A percentile compares a stretch with the other conserved stretches of the same genome.
These are phyloP conservation scores for Flaveria linearis DNA, from an alignment of 129 eudicot species.

Conservation along the genomic window DNA sequence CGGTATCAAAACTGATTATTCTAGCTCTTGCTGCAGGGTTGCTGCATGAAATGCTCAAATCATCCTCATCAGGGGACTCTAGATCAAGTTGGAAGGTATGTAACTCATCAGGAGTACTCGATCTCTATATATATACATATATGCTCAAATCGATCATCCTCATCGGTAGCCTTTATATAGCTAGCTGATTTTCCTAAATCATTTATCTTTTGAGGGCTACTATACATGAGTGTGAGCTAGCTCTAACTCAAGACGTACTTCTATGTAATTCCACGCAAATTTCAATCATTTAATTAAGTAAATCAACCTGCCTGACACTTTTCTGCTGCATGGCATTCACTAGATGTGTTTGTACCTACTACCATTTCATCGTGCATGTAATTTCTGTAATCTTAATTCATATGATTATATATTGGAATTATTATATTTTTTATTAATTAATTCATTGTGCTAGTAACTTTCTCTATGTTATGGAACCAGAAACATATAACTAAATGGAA, in stretches of 20 bases:
- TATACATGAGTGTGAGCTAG: too few relatives aligned
- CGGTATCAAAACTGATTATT: too few relatives aligned
- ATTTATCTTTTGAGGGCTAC: neutral
- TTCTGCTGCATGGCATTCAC: neutral
- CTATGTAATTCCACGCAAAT: neutral
- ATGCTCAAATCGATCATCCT: neutral
- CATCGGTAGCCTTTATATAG: neutral
- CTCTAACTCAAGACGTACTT: neutral
- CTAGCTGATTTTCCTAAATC: neutral
- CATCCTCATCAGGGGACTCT: slow-evolving; percentile 61
- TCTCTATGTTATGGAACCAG: neutral
- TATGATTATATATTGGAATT: neutral
- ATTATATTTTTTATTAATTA: neutral
- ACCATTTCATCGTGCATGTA: too few relatives aligned
- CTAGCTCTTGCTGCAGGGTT: slow-evolving; percentile 43
- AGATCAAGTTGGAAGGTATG: slow-evolving; percentile 88
- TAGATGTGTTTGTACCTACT: too few relatives aligned
- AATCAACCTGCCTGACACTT: neutral
- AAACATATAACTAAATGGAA: neutral
- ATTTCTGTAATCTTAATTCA: neutral
- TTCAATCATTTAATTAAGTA: neutral
- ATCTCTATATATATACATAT: too few relatives aligned
- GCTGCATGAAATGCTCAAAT: slow-evolving; percentile 73
- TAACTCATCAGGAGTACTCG: neutral
- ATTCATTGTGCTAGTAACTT: neutral